Base-by-base conservation (phyloP, 305 asterid species). In the Fraxinus velutina region DNA sequence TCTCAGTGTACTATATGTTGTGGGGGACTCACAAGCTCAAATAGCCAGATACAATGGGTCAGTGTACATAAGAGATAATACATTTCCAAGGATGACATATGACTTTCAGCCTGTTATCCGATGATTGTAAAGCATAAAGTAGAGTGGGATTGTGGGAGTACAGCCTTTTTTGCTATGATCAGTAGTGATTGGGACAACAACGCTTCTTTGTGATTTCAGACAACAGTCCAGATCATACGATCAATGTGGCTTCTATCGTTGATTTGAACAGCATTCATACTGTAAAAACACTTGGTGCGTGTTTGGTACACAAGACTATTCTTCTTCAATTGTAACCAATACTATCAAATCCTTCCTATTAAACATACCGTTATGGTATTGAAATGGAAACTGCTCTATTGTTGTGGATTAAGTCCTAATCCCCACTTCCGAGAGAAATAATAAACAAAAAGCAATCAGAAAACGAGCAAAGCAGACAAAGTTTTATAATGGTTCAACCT, bases 171-270 rank as follows among this genome's bases (percentile, higher is more conserved):
- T 24, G 34, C 34, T 22, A 24, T 24, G 73, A 64, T 64, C 73
- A 9, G 2, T 64, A 24, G 2, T 22, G 34, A 6, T 24, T 19
- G 73, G 73, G 22, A 60, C 70, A 6, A 60, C 6, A 19, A 64
- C 3, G 7, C 34, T 64, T 24, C 73, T 19, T 22, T 39, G 71
- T 39, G 52, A 79, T 27, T 39, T 37, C 78, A 44, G 44, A 36
- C 39, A 29, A 75, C 27, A 24, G 32, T 55, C 74, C 12, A 72
- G 77, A 74, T 57, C 76, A n/a, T 42, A 60, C 27, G 15, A 17
- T 44, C 64, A 57, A 74, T 78, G 73, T 27, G 70, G 21, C 60
- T 55, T 81, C 13, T 10, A 76, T 47, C 80, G 68, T 24, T 76
- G 13, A 10, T 32, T 71, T 52, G 64, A 77, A 50, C 12, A 33